Evolutionary conservation across 2,329 filamentous ascomycete species (phyloP), one percentile per base, ranked within the genome.

Genomic region (Pseudopyrenochaeta lycopersici): DNA sequence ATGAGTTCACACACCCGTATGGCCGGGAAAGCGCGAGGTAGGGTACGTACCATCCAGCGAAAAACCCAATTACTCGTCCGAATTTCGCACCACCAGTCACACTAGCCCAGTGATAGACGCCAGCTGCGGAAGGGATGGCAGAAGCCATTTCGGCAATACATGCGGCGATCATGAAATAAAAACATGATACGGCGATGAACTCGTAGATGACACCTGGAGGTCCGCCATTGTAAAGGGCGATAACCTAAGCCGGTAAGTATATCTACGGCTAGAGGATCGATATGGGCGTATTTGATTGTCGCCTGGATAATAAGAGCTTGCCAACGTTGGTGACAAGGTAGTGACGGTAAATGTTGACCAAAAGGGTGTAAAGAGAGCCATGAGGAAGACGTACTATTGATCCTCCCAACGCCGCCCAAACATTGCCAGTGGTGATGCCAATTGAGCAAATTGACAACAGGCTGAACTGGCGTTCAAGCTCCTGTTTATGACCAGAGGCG

Each of bases 21-120:
- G 9, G 15, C 12, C 14, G 10, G 11, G 36, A 23, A 23, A n/a
- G n/a, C n/a, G 7, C 9, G 17, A 39, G 10, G 32, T 5, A 11
- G 12, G 35, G 14, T 4, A 64, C 66, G 17, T 61, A 73, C 77
- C 77, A 81, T 40, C 80, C 82, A 15, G 81, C 81, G 57, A 81
- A 83, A 64, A 76, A 84, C 2, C 80, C 80, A 49, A 77, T 68
- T 4, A 78, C 63, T 21, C 77, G 73, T n/a, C 81, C 81, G 67
- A 80, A 81, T 38, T 70, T 76, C 27, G 56, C 56, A 6, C 81
- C 81, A 10, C 77, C 76, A 1, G 81, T 83, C 17, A 83, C 74
- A 3, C 77, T 78, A 3, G 82, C 81, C 81, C 81, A 84, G 54
- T 84, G 82, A 61, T 84, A 84, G 9, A 84, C 81, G 50, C 77